Base-by-base conservation (phyloP, 108 stramenopile species). In the Mediolabrus comicus region DNA sequence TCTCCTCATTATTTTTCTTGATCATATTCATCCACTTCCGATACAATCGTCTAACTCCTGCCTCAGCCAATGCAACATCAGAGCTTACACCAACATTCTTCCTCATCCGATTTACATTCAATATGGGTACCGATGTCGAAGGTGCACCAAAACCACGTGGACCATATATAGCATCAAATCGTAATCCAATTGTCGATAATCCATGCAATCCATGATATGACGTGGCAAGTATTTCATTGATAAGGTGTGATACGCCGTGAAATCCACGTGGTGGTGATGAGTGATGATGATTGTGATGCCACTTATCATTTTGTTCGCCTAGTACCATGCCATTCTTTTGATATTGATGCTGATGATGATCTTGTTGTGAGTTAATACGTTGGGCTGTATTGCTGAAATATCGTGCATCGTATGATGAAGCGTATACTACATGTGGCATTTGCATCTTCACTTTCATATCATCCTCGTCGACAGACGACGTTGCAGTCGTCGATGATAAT, bases 171-270 rank as follows among this genome's bases (percentile, higher is more conserved):
- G 62, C 65, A 43, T 87, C 88, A 24, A 93, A 64, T 30, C 84
- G 65, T 28, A 93, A 32, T 31, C 75, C 88, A 24, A 88, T 74
- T 25, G 87, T 86, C 6, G 75, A 33, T 19, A 77, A 29, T 2
- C 74, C 74, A 51, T 71, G 59, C 34, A 71, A 29, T 8, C 62
- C 38, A 41, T 80, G 63, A 54, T 89, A 89, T 14, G 86, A 59
- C 46, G 85, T 82, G 11, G 81, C 84, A 52, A 93, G 26, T n/a
- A 93, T 41, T 75, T 91, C 88, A 34, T 93, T 87, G n/a, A 87
- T 69, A 1, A 78, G 63, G 33, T 67, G 67, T 16, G 73, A 74
- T 7, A 61, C 38, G 29, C 72, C 77, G 46, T 79, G 72, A 9
- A 74, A 30, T 62, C 74, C 68, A 11, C 70, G 56, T 46, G 62